Evolutionary conservation across 2,329 filamentous ascomycete genomes (phyloP).

Genomic region (Colletotrichum simmondsii): DNA sequence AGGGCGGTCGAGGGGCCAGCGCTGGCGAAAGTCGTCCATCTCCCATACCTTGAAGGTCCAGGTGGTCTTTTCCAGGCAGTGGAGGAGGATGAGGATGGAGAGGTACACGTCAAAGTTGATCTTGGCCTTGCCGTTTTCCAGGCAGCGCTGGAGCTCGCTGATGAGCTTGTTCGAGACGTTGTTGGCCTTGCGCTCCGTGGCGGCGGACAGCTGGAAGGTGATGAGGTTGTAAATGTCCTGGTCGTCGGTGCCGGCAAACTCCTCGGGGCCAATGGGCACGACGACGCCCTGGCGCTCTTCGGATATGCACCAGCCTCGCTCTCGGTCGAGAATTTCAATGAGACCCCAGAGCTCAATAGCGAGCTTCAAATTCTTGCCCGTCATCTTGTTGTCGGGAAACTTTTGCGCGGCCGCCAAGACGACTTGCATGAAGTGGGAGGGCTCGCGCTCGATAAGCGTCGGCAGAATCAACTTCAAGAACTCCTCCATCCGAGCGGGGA

Average conservation of each 20-base stretch:
- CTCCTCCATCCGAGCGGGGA: slow-evolving; percentile 67
- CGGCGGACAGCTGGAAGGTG: slow-evolving; percentile 72
- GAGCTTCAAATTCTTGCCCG: slow-evolving; percentile 66
- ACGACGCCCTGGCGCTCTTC: slow-evolving; percentile 56
- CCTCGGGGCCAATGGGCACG: slow-evolving; percentile 59
- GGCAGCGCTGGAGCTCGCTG: slow-evolving; percentile 68
- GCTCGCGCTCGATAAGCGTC: slow-evolving; percentile 68
- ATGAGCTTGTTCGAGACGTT: slow-evolving; percentile 68
- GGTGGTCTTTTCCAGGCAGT: slow-evolving; percentile 74
- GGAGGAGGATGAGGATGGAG: slow-evolving; percentile 70
- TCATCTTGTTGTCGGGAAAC: slow-evolving; percentile 55
- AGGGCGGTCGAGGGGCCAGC: slow-evolving; percentile 70
- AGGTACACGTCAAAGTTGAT: slow-evolving; percentile 72
- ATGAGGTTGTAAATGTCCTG: slow-evolving; percentile 70
- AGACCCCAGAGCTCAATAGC: slow-evolving; percentile 73
- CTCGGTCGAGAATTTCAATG: slow-evolving; percentile 73
- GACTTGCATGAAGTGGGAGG: slow-evolving; percentile 68
- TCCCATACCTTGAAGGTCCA: slow-evolving; percentile 78
- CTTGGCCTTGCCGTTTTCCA: slow-evolving; percentile 70
- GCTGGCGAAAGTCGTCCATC: slow-evolving; percentile 66
- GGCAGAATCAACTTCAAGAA: slow-evolving; percentile 70
- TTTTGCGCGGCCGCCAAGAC: slow-evolving; percentile 66
- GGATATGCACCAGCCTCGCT: slow-evolving; percentile 69
- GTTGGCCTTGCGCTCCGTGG: slow-evolving; percentile 72
- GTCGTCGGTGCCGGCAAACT: slow-evolving; percentile 58